These are phyloP conservation scores for Macrotyloma uniflorum DNA, from an alignment of 306 rosid genomes.

Conservation along the genomic window DNA sequence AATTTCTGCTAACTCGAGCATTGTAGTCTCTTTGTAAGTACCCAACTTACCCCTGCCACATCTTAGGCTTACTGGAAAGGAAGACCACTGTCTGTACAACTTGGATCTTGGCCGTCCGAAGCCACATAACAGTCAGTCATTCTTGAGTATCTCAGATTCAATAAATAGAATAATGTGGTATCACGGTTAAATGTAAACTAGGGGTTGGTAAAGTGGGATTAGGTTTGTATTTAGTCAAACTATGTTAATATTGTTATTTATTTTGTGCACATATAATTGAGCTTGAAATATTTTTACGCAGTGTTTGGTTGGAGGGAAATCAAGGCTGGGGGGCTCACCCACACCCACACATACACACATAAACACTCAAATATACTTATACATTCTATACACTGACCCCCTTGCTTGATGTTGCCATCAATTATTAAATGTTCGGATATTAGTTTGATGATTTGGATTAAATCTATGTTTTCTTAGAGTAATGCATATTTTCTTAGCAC, in stretches of 20 bases:
- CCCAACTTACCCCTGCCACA: not conserved
- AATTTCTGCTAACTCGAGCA: not conserved
- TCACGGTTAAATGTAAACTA: not conserved
- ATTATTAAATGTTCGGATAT: slow-evolving; percentile 2
- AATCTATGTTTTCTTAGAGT: not conserved
- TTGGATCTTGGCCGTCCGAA: not conserved
- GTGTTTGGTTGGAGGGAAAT: not conserved
- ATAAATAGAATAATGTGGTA: not conserved
- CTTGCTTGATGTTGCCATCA: slow-evolving; percentile 4
- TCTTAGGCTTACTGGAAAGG: not conserved
- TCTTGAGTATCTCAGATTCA: not conserved
- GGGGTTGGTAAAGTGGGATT: not conserved
- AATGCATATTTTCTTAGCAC: not conserved
- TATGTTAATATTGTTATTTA: not conserved
- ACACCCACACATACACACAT: no score
- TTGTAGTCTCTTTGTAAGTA: not conserved
- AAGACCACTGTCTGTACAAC: not conserved
- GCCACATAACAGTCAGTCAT: no score
- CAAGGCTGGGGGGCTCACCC: not conserved
- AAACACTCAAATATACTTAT: no score
- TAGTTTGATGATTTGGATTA: slow-evolving; percentile 6
- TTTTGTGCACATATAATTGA: not conserved
- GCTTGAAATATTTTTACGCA: not conserved
- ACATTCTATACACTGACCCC: not conserved
- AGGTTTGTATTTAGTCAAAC: not conserved